Conservation (phyloP, 257 asterid species). For the Solanum commersonii region DNA sequence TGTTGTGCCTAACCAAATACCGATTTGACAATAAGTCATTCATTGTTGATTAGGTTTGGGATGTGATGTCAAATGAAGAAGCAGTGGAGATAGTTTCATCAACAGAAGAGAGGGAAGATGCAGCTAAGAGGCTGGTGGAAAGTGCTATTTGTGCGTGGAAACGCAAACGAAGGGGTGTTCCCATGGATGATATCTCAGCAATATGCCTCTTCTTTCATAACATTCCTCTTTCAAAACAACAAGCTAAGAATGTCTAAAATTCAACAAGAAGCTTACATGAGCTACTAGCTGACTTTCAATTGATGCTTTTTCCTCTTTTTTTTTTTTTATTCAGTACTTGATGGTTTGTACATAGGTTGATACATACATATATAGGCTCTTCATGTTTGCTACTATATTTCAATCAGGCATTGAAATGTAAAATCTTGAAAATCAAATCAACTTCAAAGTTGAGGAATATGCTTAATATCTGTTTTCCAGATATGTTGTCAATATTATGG, state of each 20-base stretch:
- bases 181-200: conserved; percentile 71
- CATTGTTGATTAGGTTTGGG: conserved; percentile 48
- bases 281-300: neutral
- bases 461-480: neutral
- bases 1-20: neutral
- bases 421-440: neutral
- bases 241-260: neutral
- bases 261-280: neutral
- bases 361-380: neutral
- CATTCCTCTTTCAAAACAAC: neutral
- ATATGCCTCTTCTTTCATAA: conserved; percentile 59
- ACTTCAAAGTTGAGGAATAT: neutral
- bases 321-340: neutral
- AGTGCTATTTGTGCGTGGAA: conserved; percentile 57
- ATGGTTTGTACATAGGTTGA: neutral
- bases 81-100: conserved; percentile 55
- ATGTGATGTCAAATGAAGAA: conserved; percentile 65
- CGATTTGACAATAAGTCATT: neutral
- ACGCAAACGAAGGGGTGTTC: conserved; percentile 34
- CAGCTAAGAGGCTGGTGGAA: conserved; percentile 59
- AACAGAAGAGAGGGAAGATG: conserved; percentile 29
- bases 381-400: neutral
- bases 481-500: neutral
- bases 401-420: neutral
- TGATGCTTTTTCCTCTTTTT: neutral